These are phyloP conservation scores for Camelina sativa DNA, from an alignment of 345 rosid genomes.

Conservation along the genomic window DNA sequence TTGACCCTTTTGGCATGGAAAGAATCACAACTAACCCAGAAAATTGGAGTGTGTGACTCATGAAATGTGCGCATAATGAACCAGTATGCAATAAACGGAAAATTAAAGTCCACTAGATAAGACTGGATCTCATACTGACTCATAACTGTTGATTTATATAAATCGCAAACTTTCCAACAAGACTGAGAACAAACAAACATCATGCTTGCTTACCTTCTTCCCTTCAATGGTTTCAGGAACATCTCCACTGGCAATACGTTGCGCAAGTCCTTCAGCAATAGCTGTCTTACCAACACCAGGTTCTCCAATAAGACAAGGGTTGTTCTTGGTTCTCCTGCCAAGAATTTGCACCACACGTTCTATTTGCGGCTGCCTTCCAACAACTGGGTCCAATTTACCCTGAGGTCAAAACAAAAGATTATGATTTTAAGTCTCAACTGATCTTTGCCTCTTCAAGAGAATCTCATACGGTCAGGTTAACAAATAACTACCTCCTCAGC, in stretches of 20 bases:
- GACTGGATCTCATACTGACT: slow-evolving; percentile 3
- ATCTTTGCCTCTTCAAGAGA: neutral
- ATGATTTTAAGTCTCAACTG: neutral
- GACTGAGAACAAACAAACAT: slow-evolving; percentile 12
- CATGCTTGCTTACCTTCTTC: slow-evolving; percentile 68
- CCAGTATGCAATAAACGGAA: neutral
- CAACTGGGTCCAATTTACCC: slow-evolving; percentile 99
- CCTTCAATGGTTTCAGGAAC: slow-evolving; percentile 98
- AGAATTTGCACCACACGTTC: slow-evolving; percentile 95
- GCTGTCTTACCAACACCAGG: slow-evolving; percentile 99
- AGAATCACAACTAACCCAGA: slow-evolving; percentile 10
- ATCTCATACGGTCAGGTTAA: slow-evolving; percentile 7
- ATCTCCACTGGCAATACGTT: slow-evolving; percentile 88
- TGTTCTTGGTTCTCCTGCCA: slow-evolving; percentile 97
- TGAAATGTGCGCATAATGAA: slow-evolving; percentile 9
- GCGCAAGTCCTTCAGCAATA: slow-evolving; percentile 99
- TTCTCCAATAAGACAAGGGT: slow-evolving; percentile 98
- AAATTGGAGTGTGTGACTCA: neutral
- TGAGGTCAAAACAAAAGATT: slow-evolving; percentile 39
- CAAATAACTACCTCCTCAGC: slow-evolving; percentile 81
- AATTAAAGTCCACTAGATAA: neutral
- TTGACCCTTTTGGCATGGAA: slow-evolving; percentile 1
- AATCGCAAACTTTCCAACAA: slow-evolving; percentile 6
- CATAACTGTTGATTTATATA: too few relatives aligned
- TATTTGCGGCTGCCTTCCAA: slow-evolving; percentile 96